phyloP scores from a whole-genome alignment of 768 basidiomycete genomes.

The Filobasidium floriforme region DNA sequence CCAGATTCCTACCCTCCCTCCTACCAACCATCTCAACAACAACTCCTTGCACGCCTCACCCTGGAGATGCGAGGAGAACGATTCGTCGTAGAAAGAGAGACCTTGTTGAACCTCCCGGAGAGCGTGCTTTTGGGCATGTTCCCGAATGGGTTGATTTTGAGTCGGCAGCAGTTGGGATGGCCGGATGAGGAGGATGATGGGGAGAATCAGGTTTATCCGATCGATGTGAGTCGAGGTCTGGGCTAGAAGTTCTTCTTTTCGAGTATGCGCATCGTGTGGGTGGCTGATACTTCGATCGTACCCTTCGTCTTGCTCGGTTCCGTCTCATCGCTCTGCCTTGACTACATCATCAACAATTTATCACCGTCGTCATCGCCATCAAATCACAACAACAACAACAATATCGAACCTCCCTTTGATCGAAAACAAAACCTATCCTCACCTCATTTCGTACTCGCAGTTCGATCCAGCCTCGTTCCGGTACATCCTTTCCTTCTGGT shows the following conservation, averaged over 20 bases:
- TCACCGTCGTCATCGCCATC: no score
- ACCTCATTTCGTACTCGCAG: neutral
- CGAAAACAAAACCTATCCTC: no score
- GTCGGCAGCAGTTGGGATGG: slow-evolving; percentile 54
- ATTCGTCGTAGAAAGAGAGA: slow-evolving; percentile 93
- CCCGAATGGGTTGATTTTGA: slow-evolving; percentile 91
- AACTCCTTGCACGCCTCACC: slow-evolving; percentile 76
- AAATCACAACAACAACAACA: no score
- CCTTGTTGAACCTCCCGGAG: slow-evolving; percentile 96
- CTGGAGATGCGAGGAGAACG: slow-evolving; percentile 85
- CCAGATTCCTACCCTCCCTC: slow-evolving; percentile 32
- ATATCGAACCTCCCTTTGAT: no score
- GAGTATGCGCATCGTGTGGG: neutral
- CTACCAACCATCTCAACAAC: slow-evolving; percentile 49
- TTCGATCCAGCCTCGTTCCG: slow-evolving; percentile 96
- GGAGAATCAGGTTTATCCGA: slow-evolving; percentile 64
- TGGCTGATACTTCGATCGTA: neutral
- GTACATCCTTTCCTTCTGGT: slow-evolving; percentile 88
- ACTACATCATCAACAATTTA: no score
- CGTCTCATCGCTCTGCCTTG: no score
- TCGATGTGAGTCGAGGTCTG: slow-evolving; percentile 72
- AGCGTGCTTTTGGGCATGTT: slow-evolving; percentile 92
- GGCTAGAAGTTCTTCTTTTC: neutral
- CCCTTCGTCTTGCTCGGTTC: no score
- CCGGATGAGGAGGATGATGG: slow-evolving; percentile 71